Evolutionary conservation across 2,329 filamentous ascomycete genomes (phyloP).

Genomic region (Byssothecium circinans): DNA sequence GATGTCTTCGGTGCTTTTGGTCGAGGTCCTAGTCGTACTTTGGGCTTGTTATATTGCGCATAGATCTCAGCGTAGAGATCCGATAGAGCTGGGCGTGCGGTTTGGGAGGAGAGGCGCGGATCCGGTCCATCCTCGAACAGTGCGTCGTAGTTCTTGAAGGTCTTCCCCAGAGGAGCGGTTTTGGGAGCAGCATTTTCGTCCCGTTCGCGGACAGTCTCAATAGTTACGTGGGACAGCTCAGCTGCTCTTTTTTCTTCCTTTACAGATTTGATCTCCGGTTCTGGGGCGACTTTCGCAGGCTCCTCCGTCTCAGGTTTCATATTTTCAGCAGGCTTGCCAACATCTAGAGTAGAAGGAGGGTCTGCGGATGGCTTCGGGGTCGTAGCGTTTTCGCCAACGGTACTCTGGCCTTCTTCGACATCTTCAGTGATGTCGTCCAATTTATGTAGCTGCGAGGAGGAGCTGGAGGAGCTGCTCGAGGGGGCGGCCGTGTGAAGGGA

Average conservation of each 20-base stretch:
- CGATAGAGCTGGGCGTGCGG: slow-evolving; percentile 41
- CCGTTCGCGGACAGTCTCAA: slow-evolving; percentile 23
- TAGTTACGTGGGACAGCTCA: slow-evolving; percentile 25
- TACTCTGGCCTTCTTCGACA: slow-evolving; percentile 68
- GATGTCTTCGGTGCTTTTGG: slow-evolving; percentile 86
- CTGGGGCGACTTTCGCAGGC: slow-evolving; percentile 1
- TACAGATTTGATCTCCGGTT: slow-evolving; percentile 15
- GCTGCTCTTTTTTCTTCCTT: slow-evolving; percentile 14
- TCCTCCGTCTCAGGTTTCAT: slow-evolving; percentile 13
- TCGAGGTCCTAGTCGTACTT: slow-evolving; percentile 85
- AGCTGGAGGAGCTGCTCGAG: slow-evolving; percentile 81
- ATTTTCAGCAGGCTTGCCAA: slow-evolving; percentile 20
- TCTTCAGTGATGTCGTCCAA: slow-evolving; percentile 94
- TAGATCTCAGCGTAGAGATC: slow-evolving; percentile 53
- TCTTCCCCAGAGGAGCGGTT: slow-evolving; percentile 20
- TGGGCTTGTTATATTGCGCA: slow-evolving; percentile 66
- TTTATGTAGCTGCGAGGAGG: slow-evolving; percentile 73
- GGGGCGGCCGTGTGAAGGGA: slow-evolving; percentile 85
- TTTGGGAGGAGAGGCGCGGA: slow-evolving; percentile 48
- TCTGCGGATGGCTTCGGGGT: slow-evolving; percentile 9
- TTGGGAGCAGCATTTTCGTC: background rate
- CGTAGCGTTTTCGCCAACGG: slow-evolving; percentile 17
- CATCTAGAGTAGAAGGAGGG: slow-evolving; percentile 26
- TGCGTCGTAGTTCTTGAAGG: slow-evolving; percentile 37
- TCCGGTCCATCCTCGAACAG: slow-evolving; percentile 44